Evolutionary conservation across 345 rosid genomes (phyloP).

Genomic region (Streptanthus diversifolius): DNA sequence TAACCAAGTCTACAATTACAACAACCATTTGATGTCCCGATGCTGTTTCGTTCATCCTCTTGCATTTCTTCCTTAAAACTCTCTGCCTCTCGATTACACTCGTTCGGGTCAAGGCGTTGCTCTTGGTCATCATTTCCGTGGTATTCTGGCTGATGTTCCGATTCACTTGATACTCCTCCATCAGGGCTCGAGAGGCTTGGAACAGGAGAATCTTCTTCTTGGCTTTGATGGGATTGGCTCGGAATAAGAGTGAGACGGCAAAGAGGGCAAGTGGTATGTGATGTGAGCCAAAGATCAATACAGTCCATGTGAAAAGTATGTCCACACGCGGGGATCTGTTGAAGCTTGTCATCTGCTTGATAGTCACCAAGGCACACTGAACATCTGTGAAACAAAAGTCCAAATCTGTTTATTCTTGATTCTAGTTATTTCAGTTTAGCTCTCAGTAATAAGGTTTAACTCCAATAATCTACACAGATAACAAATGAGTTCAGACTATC

Average conservation of each 20-base stretch:
- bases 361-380: slow-evolving; percentile 83
- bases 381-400: slow-evolving; percentile 46
- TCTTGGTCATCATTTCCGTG: not conserved
- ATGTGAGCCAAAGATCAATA: slow-evolving; percentile 83
- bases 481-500: not conserved
- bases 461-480: not conserved
- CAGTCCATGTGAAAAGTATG: slow-evolving; percentile 92
- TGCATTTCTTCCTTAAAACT: not conserved
- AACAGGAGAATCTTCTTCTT: slow-evolving; percentile 30
- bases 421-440: not conserved
- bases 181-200: slow-evolving; percentile 4
- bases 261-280: slow-evolving; percentile 85
- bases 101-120: not conserved
- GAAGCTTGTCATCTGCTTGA: slow-evolving; percentile 78
- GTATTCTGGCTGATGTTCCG: slow-evolving; percentile 10
- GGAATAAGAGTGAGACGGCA: slow-evolving; percentile 71
- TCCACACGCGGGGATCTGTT: slow-evolving; percentile 74
- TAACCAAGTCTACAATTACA: slow-evolving; percentile 25
- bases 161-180: slow-evolving; percentile 13
- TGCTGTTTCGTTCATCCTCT: slow-evolving; percentile 14
- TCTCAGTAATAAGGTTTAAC: not conserved
- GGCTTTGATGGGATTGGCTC: slow-evolving; percentile 30
- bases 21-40: slow-evolving; percentile 15
- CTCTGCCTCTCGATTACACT: not conserved
- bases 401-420: not conserved